phyloP scores from a whole-genome alignment of 176 grass and related monocot genomes.

The Carex myosuroides region DNA sequence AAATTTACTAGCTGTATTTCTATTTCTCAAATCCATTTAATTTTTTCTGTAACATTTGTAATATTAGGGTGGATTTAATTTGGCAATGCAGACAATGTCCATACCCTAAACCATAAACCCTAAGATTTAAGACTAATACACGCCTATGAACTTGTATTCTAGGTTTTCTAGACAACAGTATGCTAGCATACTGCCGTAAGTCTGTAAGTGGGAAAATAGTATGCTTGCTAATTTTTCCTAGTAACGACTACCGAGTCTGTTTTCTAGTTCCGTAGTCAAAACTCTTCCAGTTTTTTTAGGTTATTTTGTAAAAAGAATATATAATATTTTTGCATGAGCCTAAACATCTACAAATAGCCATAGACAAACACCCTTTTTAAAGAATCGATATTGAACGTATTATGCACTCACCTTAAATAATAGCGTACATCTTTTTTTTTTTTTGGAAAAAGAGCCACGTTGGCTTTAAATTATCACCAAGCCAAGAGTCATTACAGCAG shows the following conservation, averaged over 20 bases:
- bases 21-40: not conserved
- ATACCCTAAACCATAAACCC: no score
- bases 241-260: not conserved
- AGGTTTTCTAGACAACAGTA: no score
- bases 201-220: not conserved
- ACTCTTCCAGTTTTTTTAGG: not conserved
- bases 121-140: not conserved
- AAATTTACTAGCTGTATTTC: not conserved
- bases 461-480: no score
- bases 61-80: not conserved
- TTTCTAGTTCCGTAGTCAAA: not conserved
- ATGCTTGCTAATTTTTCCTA: not conserved
- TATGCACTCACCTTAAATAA: not conserved
- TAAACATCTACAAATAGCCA: not conserved
- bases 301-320: not conserved
- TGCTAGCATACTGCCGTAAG: no score
- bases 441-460: no score
- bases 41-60: not conserved
- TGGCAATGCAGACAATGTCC: not conserved
- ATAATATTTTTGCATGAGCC: not conserved
- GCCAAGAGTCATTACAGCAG: no score
- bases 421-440: not conserved
- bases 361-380: not conserved
- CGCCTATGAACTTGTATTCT: not conserved
- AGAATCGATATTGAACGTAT: not conserved